Base-by-base conservation (phyloP, 225 moss, liverwort and hornwort species). In the Polytrichum formosum region DNA sequence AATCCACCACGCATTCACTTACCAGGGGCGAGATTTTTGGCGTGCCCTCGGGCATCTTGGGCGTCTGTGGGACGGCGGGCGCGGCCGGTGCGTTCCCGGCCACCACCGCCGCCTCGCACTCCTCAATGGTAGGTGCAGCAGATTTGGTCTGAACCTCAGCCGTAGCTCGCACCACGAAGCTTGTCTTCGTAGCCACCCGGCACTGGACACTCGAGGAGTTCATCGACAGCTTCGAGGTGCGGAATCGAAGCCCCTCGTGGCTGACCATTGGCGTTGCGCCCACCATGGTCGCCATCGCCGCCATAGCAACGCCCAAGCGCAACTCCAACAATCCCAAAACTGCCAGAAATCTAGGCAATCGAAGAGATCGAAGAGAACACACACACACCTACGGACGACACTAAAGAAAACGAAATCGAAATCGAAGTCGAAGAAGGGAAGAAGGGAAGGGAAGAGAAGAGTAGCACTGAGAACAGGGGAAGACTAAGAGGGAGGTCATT, bases 31-130 rank as follows among this genome's bases (percentile, higher is more conserved):
- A 84, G 65, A 91, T 88, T 46, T 74, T 33, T 9, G 97, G 97
- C 33, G 97, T 92, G 75, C 97, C 97, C 28, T 81, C 84, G 5
- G 94, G 97, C 54, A 85, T 84, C 78, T 76, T 74, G 3, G 97
- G 81, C 72, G 70, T 84, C 0, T 85, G 77, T 67, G 87, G 82
- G 75, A 63, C 84, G 10, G 90, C 79, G 56, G 94, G 97, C 25
- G 97, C 90, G 22, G 78, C 84, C 0, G 97, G 92, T 6, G 87
- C 92, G 75, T 92, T 98, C 55, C 97, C 97, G 7, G 88, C 83
- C 1, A 92, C 97, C 6, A 92, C 97, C 27, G 94, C 94, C 9
- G 97, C 94, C 78, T 94, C 92, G 17, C 88, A 81, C 73, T 92
- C 92, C 75, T 94, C 90, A 55, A 92, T 79, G 18, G 91, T 82